phyloP scores from a whole-genome alignment of 306 rosid genomes.

The Vachellia collinsii region DNA sequence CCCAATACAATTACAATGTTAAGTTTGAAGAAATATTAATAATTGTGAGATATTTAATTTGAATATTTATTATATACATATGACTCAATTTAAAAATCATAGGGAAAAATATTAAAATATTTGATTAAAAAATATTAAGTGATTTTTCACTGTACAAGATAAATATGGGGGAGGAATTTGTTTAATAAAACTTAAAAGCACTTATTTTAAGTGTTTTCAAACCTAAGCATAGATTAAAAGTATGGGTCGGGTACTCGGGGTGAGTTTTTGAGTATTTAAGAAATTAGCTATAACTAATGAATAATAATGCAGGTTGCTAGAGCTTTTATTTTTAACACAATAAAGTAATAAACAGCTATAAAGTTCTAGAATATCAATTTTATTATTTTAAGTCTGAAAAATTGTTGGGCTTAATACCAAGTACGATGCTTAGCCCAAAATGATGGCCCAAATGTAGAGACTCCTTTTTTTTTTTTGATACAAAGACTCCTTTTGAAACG shows the following conservation, averaged over 20 bases:
- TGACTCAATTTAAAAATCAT: background rate
- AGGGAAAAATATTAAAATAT: too few species aligned
- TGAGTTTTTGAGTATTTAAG: too few species aligned
- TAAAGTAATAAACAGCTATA: background rate
- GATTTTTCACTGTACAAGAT: too few species aligned
- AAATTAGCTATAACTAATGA: background rate
- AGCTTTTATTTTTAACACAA: background rate
- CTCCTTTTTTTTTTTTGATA: rapidly evolving
- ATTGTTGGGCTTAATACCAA: background rate
- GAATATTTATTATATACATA: background rate
- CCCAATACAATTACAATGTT: background rate
- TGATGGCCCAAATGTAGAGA: background rate
- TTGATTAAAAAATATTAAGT: too few species aligned
- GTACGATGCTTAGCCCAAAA: background rate
- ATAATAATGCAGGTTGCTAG: background rate
- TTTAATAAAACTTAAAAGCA: too few species aligned
- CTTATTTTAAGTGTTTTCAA: too few species aligned
- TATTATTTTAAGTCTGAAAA: background rate
- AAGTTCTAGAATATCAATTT: background rate
- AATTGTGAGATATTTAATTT: background rate
- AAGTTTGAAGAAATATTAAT: background rate
- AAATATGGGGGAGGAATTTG: too few species aligned
- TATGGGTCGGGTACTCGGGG: too few species aligned
- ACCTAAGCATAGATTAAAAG: too few species aligned
- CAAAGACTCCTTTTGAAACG: background rate